phyloP scores from a whole-genome alignment of 2,329 filamentous ascomycete genomes.

The Incumbomyces delicatus region DNA sequence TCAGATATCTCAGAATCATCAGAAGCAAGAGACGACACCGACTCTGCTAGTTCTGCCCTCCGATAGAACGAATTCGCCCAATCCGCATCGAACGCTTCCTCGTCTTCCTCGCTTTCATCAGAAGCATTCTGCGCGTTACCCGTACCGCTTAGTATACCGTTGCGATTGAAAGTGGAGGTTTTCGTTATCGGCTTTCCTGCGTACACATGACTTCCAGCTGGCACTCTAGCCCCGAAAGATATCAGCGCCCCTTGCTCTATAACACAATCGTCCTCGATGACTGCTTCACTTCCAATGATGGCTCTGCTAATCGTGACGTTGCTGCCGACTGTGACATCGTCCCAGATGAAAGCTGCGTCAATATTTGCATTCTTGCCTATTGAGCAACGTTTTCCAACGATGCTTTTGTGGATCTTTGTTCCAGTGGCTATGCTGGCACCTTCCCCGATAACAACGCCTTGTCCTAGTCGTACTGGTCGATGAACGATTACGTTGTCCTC shows the following conservation, averaged over 20 bases:
- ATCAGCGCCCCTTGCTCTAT: slow-evolving; percentile 66
- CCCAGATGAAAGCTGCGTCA: slow-evolving; percentile 77
- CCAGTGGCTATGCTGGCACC: slow-evolving; percentile 66
- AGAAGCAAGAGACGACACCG: slow-evolving; percentile 56
- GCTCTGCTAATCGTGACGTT: slow-evolving; percentile 59
- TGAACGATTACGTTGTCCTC: slow-evolving; percentile 69
- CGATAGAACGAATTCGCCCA: slow-evolving; percentile 49
- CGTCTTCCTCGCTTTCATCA: slow-evolving; percentile 52
- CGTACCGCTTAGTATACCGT: slow-evolving; percentile 31
- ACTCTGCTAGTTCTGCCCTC: slow-evolving; percentile 41
- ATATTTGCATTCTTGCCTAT: slow-evolving; percentile 79
- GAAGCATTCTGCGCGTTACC: slow-evolving; percentile 47
- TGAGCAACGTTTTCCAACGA: slow-evolving; percentile 73
- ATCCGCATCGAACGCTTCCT: slow-evolving; percentile 37
- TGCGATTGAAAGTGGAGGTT: slow-evolving; percentile 16
- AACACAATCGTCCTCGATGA: slow-evolving; percentile 60
- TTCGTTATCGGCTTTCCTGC: slow-evolving; percentile 16
- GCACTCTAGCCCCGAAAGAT: slow-evolving; percentile 60
- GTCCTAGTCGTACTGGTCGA: slow-evolving; percentile 58
- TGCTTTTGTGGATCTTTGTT: slow-evolving; percentile 60
- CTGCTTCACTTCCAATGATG: slow-evolving; percentile 64
- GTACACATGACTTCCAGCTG: slow-evolving; percentile 24
- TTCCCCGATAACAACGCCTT: slow-evolving; percentile 64
- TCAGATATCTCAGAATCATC: slow-evolving; percentile 34
- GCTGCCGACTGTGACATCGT: slow-evolving; percentile 68